These are phyloP conservation scores for Fusarium sp. DNA, from an alignment of 2,329 filamentous ascomycete species.

Conservation along the genomic window DNA sequence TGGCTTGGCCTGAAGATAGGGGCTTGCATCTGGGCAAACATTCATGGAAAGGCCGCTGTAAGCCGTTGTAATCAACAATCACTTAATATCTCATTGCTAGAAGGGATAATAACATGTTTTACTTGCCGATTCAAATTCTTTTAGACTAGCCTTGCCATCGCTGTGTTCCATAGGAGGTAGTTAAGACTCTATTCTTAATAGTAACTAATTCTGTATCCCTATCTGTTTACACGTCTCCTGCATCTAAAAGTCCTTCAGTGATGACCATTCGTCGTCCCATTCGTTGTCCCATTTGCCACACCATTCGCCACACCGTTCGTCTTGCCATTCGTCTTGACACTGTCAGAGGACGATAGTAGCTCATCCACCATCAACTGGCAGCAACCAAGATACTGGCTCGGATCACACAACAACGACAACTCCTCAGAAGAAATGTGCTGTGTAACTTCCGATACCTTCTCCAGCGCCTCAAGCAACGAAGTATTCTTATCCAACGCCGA, in stretches of 20 bases:
- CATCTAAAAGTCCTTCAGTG: not conserved
- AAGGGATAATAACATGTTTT: too few species aligned
- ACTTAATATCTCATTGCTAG: too few species aligned
- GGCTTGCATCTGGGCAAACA: not conserved
- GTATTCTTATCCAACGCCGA: constrained; percentile 10
- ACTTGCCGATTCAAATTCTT: too few species aligned
- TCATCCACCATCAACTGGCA: constrained; percentile 32
- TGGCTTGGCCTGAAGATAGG: not conserved
- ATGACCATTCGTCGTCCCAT: not conserved
- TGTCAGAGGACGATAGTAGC: constrained; percentile 1
- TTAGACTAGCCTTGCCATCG: too few species aligned
- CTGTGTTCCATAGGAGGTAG: too few species aligned
- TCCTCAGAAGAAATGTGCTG: constrained; percentile 3
- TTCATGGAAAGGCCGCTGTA: not conserved
- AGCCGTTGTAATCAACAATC: too few species aligned
- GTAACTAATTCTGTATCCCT: not conserved
- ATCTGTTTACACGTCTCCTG: not conserved
- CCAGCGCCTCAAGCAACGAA: constrained; percentile 14
- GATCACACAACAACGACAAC: constrained; percentile 18
- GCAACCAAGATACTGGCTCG: constrained; percentile 29
- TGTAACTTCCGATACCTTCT: constrained; percentile 5
- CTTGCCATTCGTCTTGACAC: not conserved
- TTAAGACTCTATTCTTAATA: not conserved
- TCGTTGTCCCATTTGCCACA: not conserved
- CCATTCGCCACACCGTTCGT: not conserved